Conservation (phyloP, 179 eudicot species). For the Silene coronaria region DNA sequence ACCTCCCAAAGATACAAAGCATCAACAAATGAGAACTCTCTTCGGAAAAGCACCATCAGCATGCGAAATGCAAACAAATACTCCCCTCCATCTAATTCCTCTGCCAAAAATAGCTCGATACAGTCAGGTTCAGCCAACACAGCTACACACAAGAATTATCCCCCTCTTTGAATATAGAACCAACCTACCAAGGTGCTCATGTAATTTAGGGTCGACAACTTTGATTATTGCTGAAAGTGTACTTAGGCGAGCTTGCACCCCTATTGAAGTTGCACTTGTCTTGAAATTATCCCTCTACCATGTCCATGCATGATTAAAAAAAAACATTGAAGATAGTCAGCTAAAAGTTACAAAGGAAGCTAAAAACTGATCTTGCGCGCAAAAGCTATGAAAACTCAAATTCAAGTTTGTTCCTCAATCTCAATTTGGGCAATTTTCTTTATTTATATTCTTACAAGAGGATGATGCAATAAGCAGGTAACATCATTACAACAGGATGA, state of each 20-base stretch:
- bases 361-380: neutral
- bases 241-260: slow-evolving; percentile 42
- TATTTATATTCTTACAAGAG: neutral
- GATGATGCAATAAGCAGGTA: no score
- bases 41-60: slow-evolving; percentile 48
- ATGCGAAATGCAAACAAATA: slow-evolving; percentile 49
- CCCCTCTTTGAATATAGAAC: neutral
- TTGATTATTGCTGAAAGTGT: slow-evolving; percentile 43
- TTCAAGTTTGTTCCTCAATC: neutral
- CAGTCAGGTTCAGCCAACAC: neutral
- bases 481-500: no score
- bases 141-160: neutral
- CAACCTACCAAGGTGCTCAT: slow-evolving; percentile 44
- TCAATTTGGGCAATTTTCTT: neutral
- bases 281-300: slow-evolving; percentile 43
- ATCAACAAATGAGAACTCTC: slow-evolving; percentile 47
- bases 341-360: neutral
- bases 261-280: slow-evolving; percentile 46
- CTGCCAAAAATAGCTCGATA: slow-evolving; percentile 24
- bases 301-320: slow-evolving; percentile 22
- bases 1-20: slow-evolving; percentile 52
- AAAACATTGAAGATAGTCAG: slow-evolving; percentile 19
- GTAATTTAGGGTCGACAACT: slow-evolving; percentile 46
- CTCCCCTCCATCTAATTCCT: slow-evolving; percentile 47
- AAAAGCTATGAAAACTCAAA: neutral